A percentile compares a stretch with the other conserved stretches of the same genome.
Evolutionary conservation across 352 stramenopile genomes (phyloP).

Genomic region (Globisporangium uncinulatum): DNA sequence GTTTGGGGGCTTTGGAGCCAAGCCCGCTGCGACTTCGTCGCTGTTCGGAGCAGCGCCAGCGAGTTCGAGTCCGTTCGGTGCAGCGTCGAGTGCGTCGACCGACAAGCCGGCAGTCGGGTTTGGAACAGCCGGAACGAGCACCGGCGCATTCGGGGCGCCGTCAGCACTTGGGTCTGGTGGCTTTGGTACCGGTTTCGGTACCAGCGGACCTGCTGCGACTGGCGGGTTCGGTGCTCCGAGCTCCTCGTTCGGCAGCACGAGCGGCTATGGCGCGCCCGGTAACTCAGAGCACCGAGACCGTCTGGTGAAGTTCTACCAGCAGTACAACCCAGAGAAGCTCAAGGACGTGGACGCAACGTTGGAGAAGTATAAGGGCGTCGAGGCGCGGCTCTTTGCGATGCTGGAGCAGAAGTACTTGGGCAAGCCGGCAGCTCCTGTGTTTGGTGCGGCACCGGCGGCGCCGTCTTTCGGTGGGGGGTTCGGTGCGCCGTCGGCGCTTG

Average conservation of each 20-base stretch:
- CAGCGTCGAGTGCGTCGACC: not conserved
- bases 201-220: not conserved
- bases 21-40: slow-evolving; percentile 21
- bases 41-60: slow-evolving; percentile 38
- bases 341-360: slow-evolving; percentile 60
- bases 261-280: slow-evolving; percentile 27
- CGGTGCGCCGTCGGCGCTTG: slow-evolving; percentile 41
- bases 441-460: slow-evolving; percentile 29
- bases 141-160: slow-evolving; percentile 10
- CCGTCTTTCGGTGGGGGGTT: slow-evolving; percentile 38
- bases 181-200: slow-evolving; percentile 8
- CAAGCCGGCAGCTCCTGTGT: slow-evolving; percentile 18
- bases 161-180: slow-evolving; percentile 9
- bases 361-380: slow-evolving; percentile 69
- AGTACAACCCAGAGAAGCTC: slow-evolving; percentile 68
- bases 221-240: slow-evolving; percentile 1
- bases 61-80: slow-evolving; percentile 18
- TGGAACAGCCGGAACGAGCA: slow-evolving; percentile 2
- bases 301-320: slow-evolving; percentile 62
- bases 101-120: slow-evolving; percentile 3
- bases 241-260: slow-evolving; percentile 23
- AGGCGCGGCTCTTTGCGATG: slow-evolving; percentile 64
- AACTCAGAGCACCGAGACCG: slow-evolving; percentile 49
- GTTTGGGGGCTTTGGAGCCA: slow-evolving; percentile 30
- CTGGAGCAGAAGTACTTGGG: slow-evolving; percentile 74